phyloP scores from a whole-genome alignment of 768 basidiomycete genomes.

The Phylloporus sp. region DNA sequence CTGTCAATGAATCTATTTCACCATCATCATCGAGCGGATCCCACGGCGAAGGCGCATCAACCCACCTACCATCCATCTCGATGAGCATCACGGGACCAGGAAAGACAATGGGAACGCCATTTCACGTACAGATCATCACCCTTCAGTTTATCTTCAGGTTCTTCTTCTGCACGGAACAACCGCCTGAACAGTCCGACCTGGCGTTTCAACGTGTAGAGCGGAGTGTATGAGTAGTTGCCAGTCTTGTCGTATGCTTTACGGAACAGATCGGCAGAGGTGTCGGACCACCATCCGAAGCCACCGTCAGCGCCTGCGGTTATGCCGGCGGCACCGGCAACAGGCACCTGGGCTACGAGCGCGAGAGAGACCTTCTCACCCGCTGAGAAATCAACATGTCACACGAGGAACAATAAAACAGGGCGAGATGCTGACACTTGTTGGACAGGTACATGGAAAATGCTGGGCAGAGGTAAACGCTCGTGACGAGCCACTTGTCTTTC shows the following conservation, averaged over 20 bases:
- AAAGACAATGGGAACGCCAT: not conserved
- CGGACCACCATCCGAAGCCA: constrained; percentile 20
- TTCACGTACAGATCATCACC: constrained; percentile 20
- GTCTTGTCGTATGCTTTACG: constrained; percentile 21
- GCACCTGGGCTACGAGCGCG: constrained; percentile 15
- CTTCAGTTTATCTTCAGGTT: not conserved
- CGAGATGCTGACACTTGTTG: constrained; percentile 17
- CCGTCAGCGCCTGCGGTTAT: constrained; percentile 10
- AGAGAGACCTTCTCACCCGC: constrained; percentile 25
- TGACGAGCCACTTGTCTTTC: constrained; percentile 33
- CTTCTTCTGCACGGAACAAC: constrained; percentile 9
- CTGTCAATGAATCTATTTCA: constrained; percentile 11
- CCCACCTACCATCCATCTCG: constrained; percentile 19
- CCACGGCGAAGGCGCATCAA: constrained; percentile 18
- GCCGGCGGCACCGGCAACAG: constrained; percentile 8
- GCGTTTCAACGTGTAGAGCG: constrained; percentile 25
- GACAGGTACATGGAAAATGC: constrained; percentile 34
- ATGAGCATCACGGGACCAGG: not conserved
- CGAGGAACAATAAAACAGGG: not conserved
- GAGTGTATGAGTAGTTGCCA: constrained; percentile 24
- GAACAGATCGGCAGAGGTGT: constrained; percentile 16
- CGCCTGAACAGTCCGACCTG: not conserved
- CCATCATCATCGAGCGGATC: constrained; percentile 26
- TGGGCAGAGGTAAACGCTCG: constrained; percentile 29
- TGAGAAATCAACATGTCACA: not conserved